These are phyloP conservation scores for Phalaenopsis equestris DNA, from an alignment of 106 monocot species.

Conservation along the genomic window DNA sequence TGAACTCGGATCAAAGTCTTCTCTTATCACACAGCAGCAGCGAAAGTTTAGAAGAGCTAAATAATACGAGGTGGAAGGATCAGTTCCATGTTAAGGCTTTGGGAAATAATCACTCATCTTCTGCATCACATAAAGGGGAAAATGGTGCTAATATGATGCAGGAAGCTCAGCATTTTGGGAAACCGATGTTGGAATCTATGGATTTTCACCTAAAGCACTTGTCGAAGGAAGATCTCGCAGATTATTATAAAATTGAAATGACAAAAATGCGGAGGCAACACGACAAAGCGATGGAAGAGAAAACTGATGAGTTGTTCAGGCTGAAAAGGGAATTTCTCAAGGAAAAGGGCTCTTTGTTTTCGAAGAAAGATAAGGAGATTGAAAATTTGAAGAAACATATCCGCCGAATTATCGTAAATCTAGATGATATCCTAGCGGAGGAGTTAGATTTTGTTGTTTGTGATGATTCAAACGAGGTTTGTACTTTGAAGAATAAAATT, in stretches of 20 bases:
- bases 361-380: constrained; percentile 67
- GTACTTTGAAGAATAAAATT: constrained; percentile 30
- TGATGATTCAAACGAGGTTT: constrained; percentile 23
- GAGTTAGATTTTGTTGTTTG: constrained; percentile 9
- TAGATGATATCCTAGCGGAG: constrained; percentile 46
- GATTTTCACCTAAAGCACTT: constrained; percentile 47
- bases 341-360: constrained; percentile 44
- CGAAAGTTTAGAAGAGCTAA: constrained; percentile 51
- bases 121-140: constrained; percentile 26
- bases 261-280: constrained; percentile 73
- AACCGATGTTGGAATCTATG: constrained; percentile 25
- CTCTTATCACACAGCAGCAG: constrained; percentile 18
- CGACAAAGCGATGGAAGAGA: constrained; percentile 73
- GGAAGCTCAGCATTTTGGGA: constrained; percentile 16
- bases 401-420: constrained; percentile 44
- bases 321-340: constrained; percentile 67
- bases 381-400: constrained; percentile 58
- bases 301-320: constrained; percentile 81
- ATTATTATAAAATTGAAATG: constrained; percentile 63
- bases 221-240: constrained; percentile 53
- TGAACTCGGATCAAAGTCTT: constrained; percentile 27
- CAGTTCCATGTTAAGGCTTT: constrained; percentile 20
- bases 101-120: constrained; percentile 17
- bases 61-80: constrained; percentile 41
- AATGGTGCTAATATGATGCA: constrained; percentile 15